Evolutionary conservation across 352 stramenopile species (phyloP).

Genomic region (Phytopythium vexans): DNA sequence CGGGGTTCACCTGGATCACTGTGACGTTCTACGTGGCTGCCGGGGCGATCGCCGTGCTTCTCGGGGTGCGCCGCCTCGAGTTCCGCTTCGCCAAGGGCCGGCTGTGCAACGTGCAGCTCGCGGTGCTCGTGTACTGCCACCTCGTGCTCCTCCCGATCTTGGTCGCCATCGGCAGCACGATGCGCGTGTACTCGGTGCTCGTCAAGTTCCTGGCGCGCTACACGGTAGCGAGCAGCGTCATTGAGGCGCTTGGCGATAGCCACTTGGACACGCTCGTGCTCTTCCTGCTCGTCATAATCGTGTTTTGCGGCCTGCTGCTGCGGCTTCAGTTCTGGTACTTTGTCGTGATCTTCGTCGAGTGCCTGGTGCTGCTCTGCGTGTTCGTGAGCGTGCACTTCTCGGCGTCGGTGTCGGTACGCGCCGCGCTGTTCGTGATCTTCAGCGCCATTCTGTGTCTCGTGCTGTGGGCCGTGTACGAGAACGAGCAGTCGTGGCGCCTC

Average conservation of each 20-base stretch:
- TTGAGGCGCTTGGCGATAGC: slow-evolving; percentile 26
- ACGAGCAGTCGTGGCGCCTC: slow-evolving; percentile 35
- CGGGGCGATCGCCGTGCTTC: slow-evolving; percentile 14
- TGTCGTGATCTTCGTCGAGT: slow-evolving; percentile 31
- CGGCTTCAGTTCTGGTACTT: slow-evolving; percentile 60
- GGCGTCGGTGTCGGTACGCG: slow-evolving; percentile 10
- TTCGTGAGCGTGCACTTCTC: slow-evolving; percentile 24
- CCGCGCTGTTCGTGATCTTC: slow-evolving; percentile 24
- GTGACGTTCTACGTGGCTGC: slow-evolving; percentile 27
- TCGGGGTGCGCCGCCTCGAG: slow-evolving; percentile 25
- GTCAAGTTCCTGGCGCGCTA: background rate
- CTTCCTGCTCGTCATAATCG: slow-evolving; percentile 34
- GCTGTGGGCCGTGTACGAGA: slow-evolving; percentile 38
- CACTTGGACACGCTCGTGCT: slow-evolving; percentile 46
- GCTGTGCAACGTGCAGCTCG: slow-evolving; percentile 38
- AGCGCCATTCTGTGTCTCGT: slow-evolving; percentile 29
- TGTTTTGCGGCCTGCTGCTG: slow-evolving; percentile 35
- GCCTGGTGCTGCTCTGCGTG: slow-evolving; percentile 26
- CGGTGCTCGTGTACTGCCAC: slow-evolving; percentile 45
- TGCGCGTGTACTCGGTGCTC: slow-evolving; percentile 6
- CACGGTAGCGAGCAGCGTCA: slow-evolving; percentile 4
- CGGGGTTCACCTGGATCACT: slow-evolving; percentile 18
- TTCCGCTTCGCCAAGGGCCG: slow-evolving; percentile 26
- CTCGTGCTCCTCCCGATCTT: slow-evolving; percentile 32
- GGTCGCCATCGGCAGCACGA: slow-evolving; percentile 13